Conservation (phyloP, 768 basidiomycete genomes). For the Lactarius evosmus region DNA sequence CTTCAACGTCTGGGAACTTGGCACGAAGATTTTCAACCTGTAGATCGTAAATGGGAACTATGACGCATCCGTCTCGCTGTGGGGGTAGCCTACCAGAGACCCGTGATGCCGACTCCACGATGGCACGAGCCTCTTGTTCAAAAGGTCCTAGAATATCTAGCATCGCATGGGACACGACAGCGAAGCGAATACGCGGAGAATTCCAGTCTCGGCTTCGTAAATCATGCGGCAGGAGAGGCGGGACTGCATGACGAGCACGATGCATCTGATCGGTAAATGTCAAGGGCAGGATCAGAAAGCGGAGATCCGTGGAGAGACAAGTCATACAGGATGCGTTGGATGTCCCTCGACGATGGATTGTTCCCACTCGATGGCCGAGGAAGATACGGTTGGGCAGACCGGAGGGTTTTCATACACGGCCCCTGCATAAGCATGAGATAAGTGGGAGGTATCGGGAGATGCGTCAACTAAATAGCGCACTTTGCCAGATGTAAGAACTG, state of each 20-base stretch:
- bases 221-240: slow-evolving; percentile 21
- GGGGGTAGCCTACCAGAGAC: slow-evolving; percentile 33
- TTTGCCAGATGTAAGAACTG: slow-evolving; percentile 46
- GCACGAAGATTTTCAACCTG: slow-evolving; percentile 45
- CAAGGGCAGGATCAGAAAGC: slow-evolving; percentile 10
- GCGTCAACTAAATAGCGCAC: slow-evolving; percentile 31
- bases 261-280: slow-evolving; percentile 45
- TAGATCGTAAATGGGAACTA: slow-evolving; percentile 54
- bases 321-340: slow-evolving; percentile 53
- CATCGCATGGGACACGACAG: slow-evolving; percentile 39
- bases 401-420: slow-evolving; percentile 43
- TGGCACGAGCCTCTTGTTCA: slow-evolving; percentile 35
- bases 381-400: slow-evolving; percentile 41
- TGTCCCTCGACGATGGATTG: slow-evolving; percentile 58
- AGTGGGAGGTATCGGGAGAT: background rate
- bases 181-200: slow-evolving; percentile 49
- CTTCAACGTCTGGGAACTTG: slow-evolving; percentile 43
- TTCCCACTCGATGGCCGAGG: slow-evolving; percentile 51
- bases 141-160: slow-evolving; percentile 46
- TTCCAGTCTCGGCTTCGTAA: slow-evolving; percentile 44
- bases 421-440: slow-evolving; percentile 32
- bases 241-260: slow-evolving; percentile 44
- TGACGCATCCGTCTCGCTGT: slow-evolving; percentile 34
- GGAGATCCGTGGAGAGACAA: slow-evolving; percentile 1
- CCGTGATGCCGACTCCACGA: slow-evolving; percentile 38